phyloP scores from a whole-genome alignment of 2,329 filamentous ascomycete species.

The Monilinia vaccinii-corymbosi region DNA sequence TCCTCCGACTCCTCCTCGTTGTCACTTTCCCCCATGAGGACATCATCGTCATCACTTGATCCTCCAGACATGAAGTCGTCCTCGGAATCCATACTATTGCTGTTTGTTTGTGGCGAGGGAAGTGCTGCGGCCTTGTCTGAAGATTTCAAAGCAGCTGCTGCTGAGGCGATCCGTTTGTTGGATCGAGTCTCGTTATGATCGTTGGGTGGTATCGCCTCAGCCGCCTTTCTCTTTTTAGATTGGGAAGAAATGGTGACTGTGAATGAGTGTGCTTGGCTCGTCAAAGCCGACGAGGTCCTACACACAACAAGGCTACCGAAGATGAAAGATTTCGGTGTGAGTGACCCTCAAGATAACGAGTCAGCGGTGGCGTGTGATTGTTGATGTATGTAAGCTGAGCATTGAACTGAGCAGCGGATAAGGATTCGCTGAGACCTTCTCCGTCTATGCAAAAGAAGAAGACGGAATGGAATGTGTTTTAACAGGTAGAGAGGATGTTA shows the following conservation, averaged over 20 bases:
- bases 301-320: constrained; percentile 25
- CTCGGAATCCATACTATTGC: constrained; percentile 78
- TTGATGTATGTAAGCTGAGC: neutral
- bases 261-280: constrained; percentile 20
- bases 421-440: neutral
- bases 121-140: constrained; percentile 30
- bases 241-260: constrained; percentile 42
- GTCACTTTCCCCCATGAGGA: constrained; percentile 69
- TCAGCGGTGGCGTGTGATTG: neutral
- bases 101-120: constrained; percentile 46
- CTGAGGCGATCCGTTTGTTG: constrained; percentile 31
- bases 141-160: constrained; percentile 22
- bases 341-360: constrained; percentile 1
- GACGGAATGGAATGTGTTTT: neutral
- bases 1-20: constrained; percentile 54
- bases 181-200: constrained; percentile 29
- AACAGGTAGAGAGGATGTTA: no score
- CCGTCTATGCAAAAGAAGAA: neutral
- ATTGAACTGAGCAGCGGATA: neutral
- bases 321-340: neutral
- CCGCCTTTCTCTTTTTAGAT: constrained; percentile 44
- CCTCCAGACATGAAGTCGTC: constrained; percentile 84
- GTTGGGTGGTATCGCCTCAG: constrained; percentile 33
- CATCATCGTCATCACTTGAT: constrained; percentile 67
- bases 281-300: constrained; percentile 22